Base-by-base conservation (phyloP, 768 basidiomycete species). In the Podaxis carcinomalis region DNA sequence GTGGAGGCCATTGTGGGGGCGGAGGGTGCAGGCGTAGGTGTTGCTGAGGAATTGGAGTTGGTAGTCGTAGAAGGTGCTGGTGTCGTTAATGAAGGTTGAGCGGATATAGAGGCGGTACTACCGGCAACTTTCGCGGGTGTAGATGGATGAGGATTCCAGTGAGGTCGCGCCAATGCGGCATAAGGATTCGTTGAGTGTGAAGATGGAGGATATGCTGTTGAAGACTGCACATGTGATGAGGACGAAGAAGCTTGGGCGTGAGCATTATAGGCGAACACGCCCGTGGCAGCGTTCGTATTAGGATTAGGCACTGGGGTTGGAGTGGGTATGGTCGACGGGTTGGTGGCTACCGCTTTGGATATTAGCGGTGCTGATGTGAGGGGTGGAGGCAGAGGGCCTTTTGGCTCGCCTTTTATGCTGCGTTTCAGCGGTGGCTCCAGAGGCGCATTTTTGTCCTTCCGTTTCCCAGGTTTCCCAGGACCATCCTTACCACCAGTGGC, bases 391-490 rank as follows among this genome's bases (percentile, higher is more conserved):
- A 88, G 70, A 14, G 82, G 82, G 2, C 78, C 83, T 67, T 83
- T 86, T 19, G 72, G 56, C 53, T 88, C 87, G 46, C 82, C 85
- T 66, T 88, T 89, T 4, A 88, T 78, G 64, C 87, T 88, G 62
- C 89, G 80, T 72, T 86, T 90, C 63, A 90, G 74, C 4, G 87
- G 77, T 19, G 89, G 87, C 58, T 90, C 88, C 28, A 82, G 70
- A 28, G 81, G 69, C 2, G 74, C 71, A 9, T 70, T 72, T 68
- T 85, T 89, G 51, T 86, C 86, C 68, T 87, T 89, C 79, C 85
- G 89, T 68, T 76, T 78, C 28, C 73, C 76, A 46, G 68, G 66
- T 61, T 77, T 78, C n/a, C 61, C 62, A 16, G 64, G 51, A 19
- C 71, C 68, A 36, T 78, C 76, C 55, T 73, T 66, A 16, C 77